Conservation (phyloP, 495 filamentous ascomycete genomes). For the Podospora sp. region DNA sequence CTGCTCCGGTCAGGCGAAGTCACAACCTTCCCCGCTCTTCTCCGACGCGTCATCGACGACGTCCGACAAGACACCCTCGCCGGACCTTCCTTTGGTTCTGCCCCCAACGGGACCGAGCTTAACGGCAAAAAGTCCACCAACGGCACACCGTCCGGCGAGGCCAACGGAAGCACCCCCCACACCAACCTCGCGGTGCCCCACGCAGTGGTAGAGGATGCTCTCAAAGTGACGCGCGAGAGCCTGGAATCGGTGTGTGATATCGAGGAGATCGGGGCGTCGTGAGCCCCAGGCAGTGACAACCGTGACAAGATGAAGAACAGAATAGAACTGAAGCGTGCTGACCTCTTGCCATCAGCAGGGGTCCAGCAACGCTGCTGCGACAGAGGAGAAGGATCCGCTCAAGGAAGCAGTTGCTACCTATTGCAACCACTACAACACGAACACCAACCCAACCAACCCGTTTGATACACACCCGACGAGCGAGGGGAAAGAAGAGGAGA, state of each 20-base stretch:
- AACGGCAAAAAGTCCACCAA: slow-evolving; percentile 30
- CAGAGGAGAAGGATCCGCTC: not conserved
- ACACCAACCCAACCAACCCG: not conserved
- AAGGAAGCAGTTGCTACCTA: not conserved
- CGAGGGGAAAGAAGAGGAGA: not conserved
- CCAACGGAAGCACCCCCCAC: slow-evolving; percentile 30
- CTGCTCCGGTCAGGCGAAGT: slow-evolving; percentile 57
- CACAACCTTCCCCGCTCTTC: slow-evolving; percentile 54
- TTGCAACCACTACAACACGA: not conserved
- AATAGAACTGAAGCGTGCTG: slow-evolving; percentile 13
- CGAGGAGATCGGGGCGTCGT: slow-evolving; percentile 38
- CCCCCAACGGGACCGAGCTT: slow-evolving; percentile 28
- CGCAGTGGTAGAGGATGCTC: slow-evolving; percentile 53
- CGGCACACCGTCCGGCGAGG: slow-evolving; percentile 24
- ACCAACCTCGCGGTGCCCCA: slow-evolving; percentile 51
- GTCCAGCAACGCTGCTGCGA: slow-evolving; percentile 11
- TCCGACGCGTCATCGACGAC: slow-evolving; percentile 56
- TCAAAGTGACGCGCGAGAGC: slow-evolving; percentile 54
- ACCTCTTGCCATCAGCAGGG: slow-evolving; percentile 18
- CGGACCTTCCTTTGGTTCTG: slow-evolving; percentile 22
- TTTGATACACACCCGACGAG: not conserved
- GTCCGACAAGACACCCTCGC: slow-evolving; percentile 49
- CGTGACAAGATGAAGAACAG: not conserved
- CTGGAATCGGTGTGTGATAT: slow-evolving; percentile 55
- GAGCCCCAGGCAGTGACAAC: slow-evolving; percentile 6